phyloP scores from a whole-genome alignment of 2,329 filamentous ascomycete species.

The Triangularia setosa region DNA sequence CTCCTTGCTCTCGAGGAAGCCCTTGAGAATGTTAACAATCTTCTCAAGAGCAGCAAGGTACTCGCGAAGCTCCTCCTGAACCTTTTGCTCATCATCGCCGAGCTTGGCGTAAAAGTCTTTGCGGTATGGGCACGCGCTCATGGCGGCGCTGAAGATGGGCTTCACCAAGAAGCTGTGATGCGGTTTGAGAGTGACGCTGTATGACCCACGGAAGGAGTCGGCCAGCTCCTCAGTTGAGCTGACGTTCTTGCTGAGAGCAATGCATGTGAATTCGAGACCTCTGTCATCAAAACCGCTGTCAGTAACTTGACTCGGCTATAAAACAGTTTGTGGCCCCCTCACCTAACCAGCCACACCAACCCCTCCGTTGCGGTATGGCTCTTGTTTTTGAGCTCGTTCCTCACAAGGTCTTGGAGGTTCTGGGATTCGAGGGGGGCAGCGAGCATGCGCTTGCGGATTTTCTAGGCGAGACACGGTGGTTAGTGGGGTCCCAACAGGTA shows the following conservation, averaged over 20 bases:
- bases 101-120: slow-evolving; percentile 92
- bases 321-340: slow-evolving; percentile 30
- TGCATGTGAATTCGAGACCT: slow-evolving; percentile 88
- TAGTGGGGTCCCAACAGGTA: background rate
- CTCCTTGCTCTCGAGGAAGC: slow-evolving; percentile 52
- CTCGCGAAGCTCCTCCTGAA: slow-evolving; percentile 58
- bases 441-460: slow-evolving; percentile 80
- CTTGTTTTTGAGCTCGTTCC: slow-evolving; percentile 84
- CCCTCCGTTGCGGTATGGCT: slow-evolving; percentile 88
- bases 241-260: slow-evolving; percentile 76
- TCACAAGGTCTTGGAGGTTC: slow-evolving; percentile 78
- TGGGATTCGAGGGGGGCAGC: slow-evolving; percentile 74
- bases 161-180: slow-evolving; percentile 88
- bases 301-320: background rate
- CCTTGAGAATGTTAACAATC: slow-evolving; percentile 70
- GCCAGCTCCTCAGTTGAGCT: slow-evolving; percentile 71
- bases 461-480: slow-evolving; percentile 49
- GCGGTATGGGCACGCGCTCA: slow-evolving; percentile 89
- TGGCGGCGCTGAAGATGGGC: slow-evolving; percentile 87
- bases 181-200: slow-evolving; percentile 81
- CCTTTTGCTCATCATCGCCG: slow-evolving; percentile 61
- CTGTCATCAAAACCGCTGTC: slow-evolving; percentile 43
- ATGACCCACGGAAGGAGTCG: slow-evolving; percentile 81
- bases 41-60: slow-evolving; percentile 79
- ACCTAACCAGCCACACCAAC: slow-evolving; percentile 87